Base-by-base conservation (phyloP, 2,329 filamentous ascomycete species). In the Calycina herbarum region DNA sequence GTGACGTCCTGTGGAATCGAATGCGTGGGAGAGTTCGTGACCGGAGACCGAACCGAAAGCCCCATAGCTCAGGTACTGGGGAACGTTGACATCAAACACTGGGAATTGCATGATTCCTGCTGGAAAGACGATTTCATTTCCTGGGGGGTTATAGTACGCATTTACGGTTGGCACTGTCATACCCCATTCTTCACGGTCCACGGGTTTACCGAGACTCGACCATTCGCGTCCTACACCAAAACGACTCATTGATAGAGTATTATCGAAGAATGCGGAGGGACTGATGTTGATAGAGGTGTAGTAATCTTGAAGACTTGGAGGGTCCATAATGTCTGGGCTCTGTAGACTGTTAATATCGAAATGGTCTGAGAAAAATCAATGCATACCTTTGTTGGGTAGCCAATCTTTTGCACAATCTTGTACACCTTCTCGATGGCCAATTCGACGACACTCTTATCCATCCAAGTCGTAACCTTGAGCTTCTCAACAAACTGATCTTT, bases 81-180 rank as follows among this genome's bases (percentile, higher is more conserved):
- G 89, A 0, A 89, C 81, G 5, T 83, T 78, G 11, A 85, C 82
- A 66, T 89, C 85, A 72, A 91, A 91, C 1, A 88, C 79, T 0
- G 89, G 88, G 2, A 85, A 84, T 73, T 91, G 89, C 83, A 90
- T 87, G 64, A 91, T 89, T 0, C 87, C 89, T 0, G 88, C 87
- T 0, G 86, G 87, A 74, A 92, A 89, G 3, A 87, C 85, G 57
- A 91, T 90, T 71, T 88, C 85, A 71, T 91, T 91, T 7, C 64
- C 64, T 27, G 66, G 67, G 31, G 68, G 65, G 70, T 91, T 90
- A n/a, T 90, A 89, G 70, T 88, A 89, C 1, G 88, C 88, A 70
- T 90, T 90, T n/a, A 86, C 83, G 1, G 83, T 87, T 1, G 85
- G 80, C 0, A 85, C 83, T 8, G 81, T 84, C 83, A 88, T 87